These are phyloP conservation scores for Aspergillus sergii DNA, from an alignment of 2,329 filamentous ascomycete species.

Conservation along the genomic window DNA sequence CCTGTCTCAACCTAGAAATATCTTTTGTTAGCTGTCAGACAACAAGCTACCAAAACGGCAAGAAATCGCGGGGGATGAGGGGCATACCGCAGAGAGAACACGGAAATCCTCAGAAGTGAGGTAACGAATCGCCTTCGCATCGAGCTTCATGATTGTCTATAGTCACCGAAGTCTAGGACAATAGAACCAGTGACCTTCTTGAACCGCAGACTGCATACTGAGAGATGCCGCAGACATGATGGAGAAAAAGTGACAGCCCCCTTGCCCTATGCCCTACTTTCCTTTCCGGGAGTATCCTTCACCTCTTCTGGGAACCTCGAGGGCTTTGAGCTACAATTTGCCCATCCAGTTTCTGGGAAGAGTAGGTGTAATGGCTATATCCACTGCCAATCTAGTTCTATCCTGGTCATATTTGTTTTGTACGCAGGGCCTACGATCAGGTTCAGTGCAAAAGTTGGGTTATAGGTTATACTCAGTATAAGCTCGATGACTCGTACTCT, in stretches of 20 bases:
- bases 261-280: constrained; percentile 45
- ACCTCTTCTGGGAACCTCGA: neutral
- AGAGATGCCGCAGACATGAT: constrained; percentile 8
- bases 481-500: neutral
- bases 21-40: constrained; percentile 41
- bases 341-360: neutral
- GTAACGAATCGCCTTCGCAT: constrained; percentile 91
- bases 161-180: neutral
- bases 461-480: neutral
- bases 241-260: constrained; percentile 34
- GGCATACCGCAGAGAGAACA: constrained; percentile 81
- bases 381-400: neutral
- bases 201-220: neutral
- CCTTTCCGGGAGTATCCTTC: constrained; percentile 22
- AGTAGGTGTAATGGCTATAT: neutral
- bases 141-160: constrained; percentile 76
- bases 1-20: constrained; percentile 78
- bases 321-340: neutral
- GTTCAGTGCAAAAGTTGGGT: neutral
- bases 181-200: constrained; percentile 2
- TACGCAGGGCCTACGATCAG: neutral
- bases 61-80: constrained; percentile 25
- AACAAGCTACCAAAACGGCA: constrained; percentile 22
- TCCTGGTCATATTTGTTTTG: neutral
- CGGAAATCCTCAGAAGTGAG: constrained; percentile 92